Percentiles rank a stretch among this genome's conserved stretches.
phyloP scores from a whole-genome alignment of 176 grass and related monocot genomes.

The Melocanna baccifera region DNA sequence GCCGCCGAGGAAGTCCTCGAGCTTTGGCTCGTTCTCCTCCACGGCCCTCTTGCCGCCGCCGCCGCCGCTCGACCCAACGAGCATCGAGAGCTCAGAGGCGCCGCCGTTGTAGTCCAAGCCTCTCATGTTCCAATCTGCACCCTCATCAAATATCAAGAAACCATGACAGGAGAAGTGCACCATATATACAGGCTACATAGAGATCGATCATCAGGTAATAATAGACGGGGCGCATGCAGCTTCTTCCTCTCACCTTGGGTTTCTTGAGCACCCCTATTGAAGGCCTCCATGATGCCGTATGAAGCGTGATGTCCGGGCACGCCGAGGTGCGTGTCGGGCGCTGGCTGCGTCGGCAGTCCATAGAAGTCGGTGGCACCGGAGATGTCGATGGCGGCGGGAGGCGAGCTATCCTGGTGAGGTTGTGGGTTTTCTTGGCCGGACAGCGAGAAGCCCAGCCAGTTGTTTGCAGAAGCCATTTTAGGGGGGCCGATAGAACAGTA shows the following conservation, averaged over 20 bases:
- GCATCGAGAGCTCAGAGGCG: slow-evolving; percentile 84
- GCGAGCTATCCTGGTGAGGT: slow-evolving; percentile 37
- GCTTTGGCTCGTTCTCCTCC: slow-evolving; percentile 68
- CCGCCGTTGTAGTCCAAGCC: slow-evolving; percentile 60
- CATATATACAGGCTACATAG: neutral
- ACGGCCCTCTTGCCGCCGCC: slow-evolving; percentile 24
- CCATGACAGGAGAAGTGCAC: slow-evolving; percentile 9
- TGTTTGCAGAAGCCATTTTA: slow-evolving; percentile 61
- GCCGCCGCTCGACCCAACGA: slow-evolving; percentile 75
- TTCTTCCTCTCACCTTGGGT: slow-evolving; percentile 37
- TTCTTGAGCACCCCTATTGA: slow-evolving; percentile 42
- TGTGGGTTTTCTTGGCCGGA: slow-evolving; percentile 56
- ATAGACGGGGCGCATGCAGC: neutral
- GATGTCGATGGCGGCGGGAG: slow-evolving; percentile 41
- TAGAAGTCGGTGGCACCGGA: slow-evolving; percentile 45
- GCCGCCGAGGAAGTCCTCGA: slow-evolving; percentile 89
- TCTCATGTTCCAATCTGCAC: slow-evolving; percentile 85
- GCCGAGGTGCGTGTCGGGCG: slow-evolving; percentile 33
- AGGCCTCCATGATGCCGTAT: slow-evolving; percentile 52
- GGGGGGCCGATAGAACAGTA: slow-evolving; percentile 20
- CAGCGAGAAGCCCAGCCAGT: slow-evolving; percentile 76
- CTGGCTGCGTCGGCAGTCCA: slow-evolving; percentile 19
- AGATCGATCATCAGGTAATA: neutral
- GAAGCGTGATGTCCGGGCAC: slow-evolving; percentile 34
- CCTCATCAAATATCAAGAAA: slow-evolving; percentile 41